Evolutionary conservation across 192 early-diverging fungal genomes (phyloP).

Genomic region (Umbelopsis isabellina): DNA sequence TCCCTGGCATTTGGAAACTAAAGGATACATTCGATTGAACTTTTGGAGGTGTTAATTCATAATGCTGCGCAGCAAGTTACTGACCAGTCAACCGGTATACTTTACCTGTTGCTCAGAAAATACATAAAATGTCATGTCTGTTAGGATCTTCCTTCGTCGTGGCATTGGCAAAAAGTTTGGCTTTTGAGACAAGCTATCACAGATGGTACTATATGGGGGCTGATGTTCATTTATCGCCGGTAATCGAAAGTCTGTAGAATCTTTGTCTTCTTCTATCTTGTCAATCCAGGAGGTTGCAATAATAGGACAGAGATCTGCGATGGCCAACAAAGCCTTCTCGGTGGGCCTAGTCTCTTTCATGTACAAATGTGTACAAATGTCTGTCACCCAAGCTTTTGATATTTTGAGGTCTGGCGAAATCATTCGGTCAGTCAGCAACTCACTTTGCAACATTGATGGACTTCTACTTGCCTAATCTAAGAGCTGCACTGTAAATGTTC

Average conservation of each 20-base stretch:
- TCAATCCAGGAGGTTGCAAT: neutral
- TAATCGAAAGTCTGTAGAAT: neutral
- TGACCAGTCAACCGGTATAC: neutral
- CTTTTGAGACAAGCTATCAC: neutral
- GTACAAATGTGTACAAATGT: constrained; percentile 11
- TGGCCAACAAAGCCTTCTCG: constrained; percentile 5
- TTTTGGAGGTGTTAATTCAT: neutral
- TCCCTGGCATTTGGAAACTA: constrained; percentile 10
- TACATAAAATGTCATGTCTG: constrained; percentile 7
- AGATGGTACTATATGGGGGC: neutral
- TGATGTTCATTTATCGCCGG: constrained; percentile 9
- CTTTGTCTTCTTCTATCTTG: neutral
- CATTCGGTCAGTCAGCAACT: neutral
- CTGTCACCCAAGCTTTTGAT: constrained; percentile 15
- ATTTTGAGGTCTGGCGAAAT: constrained; percentile 1
- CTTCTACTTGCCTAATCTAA: neutral
- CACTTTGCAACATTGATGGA: neutral
- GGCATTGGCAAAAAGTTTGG: constrained; percentile 20
- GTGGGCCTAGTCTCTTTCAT: constrained; percentile 11
- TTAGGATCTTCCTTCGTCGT: neutral
- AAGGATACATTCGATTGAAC: constrained; percentile 1
- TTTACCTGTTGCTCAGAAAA: constrained; percentile 12
- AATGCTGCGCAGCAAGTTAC: neutral
- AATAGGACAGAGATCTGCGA: constrained; percentile 5
- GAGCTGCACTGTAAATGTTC: neutral